Percentiles rank a stretch among this genome's conserved stretches.
phyloP scores from a whole-genome alignment of 345 rosid species.

The Cardamine occulta region DNA sequence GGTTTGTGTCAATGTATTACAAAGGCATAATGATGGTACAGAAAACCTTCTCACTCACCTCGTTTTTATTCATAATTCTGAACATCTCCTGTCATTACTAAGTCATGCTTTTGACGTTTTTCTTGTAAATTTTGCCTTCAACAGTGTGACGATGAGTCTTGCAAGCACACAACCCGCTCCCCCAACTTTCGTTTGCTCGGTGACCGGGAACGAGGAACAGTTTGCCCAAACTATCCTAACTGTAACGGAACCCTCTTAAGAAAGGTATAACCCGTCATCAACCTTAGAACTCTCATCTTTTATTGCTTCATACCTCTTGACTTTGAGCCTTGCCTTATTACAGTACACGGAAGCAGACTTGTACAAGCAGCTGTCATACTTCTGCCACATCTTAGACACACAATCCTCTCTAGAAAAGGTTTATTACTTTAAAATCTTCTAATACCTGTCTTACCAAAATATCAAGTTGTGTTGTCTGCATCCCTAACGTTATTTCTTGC shows the following conservation, averaged over 20 bases:
- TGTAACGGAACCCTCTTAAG: slow-evolving; percentile 80
- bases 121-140: slow-evolving; percentile 33
- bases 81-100: not conserved
- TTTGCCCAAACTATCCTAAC: slow-evolving; percentile 91
- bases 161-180: slow-evolving; percentile 77
- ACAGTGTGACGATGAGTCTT: slow-evolving; percentile 96
- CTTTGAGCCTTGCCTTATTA: not conserved
- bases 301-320: slow-evolving; percentile 16
- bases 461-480: slow-evolving; percentile 6
- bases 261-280: slow-evolving; percentile 54
- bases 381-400: slow-evolving; percentile 79
- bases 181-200: slow-evolving; percentile 69
- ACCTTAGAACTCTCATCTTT: slow-evolving; percentile 1
- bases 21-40: slow-evolving; percentile 91
- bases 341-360: slow-evolving; percentile 92
- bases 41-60: slow-evolving; percentile 8
- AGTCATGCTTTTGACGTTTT: slow-evolving; percentile 1
- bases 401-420: slow-evolving; percentile 76
- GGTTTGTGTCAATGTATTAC: slow-evolving; percentile 73
- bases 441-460: not conserved
- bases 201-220: slow-evolving; percentile 93
- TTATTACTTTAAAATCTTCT: not conserved
- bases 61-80: slow-evolving; percentile 11
- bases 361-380: slow-evolving; percentile 88
- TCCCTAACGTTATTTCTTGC: slow-evolving; percentile 28